These are phyloP conservation scores for Didymella exigua DNA, from an alignment of 2,329 filamentous ascomycete genomes.

Conservation along the genomic window DNA sequence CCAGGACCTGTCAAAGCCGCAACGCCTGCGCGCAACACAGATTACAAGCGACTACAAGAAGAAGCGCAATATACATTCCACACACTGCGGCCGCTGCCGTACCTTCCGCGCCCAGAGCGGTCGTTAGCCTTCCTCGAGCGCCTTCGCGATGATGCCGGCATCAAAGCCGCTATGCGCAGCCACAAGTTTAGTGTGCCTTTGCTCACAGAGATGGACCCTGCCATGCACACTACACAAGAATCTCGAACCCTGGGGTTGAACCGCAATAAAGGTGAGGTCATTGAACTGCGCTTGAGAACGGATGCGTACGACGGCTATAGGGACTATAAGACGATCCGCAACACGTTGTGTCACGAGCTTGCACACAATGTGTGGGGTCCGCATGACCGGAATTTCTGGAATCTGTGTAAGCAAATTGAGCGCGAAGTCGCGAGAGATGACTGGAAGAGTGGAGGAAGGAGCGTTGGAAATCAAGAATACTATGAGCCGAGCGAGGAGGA, in stretches of 20 bases:
- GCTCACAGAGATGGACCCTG: constrained; percentile 94
- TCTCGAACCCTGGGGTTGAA: constrained; percentile 84
- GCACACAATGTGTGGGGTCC: constrained; percentile 87
- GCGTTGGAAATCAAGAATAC: constrained; percentile 42
- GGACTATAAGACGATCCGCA: constrained; percentile 88
- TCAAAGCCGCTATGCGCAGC: constrained; percentile 79
- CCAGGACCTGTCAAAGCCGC: constrained; percentile 50
- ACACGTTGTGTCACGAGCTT: constrained; percentile 92
- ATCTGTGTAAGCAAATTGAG: constrained; percentile 85
- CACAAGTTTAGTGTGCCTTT: constrained; percentile 85
- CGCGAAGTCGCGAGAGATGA: constrained; percentile 80
- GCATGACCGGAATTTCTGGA: constrained; percentile 89
- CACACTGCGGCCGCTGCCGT: constrained; percentile 72
- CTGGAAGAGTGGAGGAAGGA: constrained; percentile 71
- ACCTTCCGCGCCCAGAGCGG: constrained; percentile 76
- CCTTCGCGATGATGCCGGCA: constrained; percentile 81
- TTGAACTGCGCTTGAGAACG: constrained; percentile 88
- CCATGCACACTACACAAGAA: constrained; percentile 81
- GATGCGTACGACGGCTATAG: constrained; percentile 93
- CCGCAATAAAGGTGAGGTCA: constrained; percentile 83
- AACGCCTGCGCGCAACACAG: constrained; percentile 48
- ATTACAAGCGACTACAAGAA: constrained; percentile 58
- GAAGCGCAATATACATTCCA: constrained; percentile 80
- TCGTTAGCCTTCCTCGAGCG: constrained; percentile 74
- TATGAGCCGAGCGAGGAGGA: constrained; percentile 41